These are phyloP conservation scores for Zea luxurians DNA, from an alignment of 176 grass and related monocot species.

Conservation along the genomic window DNA sequence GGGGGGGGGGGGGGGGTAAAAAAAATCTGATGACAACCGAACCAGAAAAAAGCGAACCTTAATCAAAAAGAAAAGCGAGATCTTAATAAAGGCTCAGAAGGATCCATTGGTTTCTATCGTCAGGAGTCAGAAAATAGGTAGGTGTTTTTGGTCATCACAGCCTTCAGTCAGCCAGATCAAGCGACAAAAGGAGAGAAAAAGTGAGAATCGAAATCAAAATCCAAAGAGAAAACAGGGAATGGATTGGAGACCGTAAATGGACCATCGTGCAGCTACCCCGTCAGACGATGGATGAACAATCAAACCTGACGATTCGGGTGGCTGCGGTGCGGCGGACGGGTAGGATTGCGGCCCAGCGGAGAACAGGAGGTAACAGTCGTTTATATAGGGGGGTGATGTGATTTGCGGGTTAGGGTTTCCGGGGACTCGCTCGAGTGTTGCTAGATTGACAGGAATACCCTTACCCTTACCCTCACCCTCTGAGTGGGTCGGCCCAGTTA, in stretches of 20 bases:
- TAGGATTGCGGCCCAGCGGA: not conserved
- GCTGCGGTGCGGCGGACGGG: no score
- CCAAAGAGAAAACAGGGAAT: not conserved
- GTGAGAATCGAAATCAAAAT: not conserved
- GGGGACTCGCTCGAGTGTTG: no score
- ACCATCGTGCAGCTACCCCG: not conserved
- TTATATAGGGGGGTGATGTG: constrained; percentile 21
- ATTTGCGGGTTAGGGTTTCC: constrained; percentile 32
- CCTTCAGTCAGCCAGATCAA: constrained; percentile 12
- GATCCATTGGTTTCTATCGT: constrained; percentile 55
- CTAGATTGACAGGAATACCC: not conserved
- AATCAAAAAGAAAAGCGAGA: not conserved
- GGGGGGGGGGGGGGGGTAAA: accelerated
- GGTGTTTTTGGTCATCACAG: constrained; percentile 57
- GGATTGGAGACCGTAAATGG: not conserved
- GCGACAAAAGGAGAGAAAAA: not conserved
- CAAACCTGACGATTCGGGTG: not conserved
- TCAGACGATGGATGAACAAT: no score
- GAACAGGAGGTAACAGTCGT: not conserved
- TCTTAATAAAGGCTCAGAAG: constrained; percentile 55
- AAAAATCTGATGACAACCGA: not conserved
- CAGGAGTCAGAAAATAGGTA: constrained; percentile 78
- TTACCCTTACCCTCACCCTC: no score
- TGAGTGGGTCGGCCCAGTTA: not conserved
- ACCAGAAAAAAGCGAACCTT: no score